Evolutionary conservation across 805 yeast genomes (phyloP).

Genomic region (Teunomyces aglyptinius): DNA sequence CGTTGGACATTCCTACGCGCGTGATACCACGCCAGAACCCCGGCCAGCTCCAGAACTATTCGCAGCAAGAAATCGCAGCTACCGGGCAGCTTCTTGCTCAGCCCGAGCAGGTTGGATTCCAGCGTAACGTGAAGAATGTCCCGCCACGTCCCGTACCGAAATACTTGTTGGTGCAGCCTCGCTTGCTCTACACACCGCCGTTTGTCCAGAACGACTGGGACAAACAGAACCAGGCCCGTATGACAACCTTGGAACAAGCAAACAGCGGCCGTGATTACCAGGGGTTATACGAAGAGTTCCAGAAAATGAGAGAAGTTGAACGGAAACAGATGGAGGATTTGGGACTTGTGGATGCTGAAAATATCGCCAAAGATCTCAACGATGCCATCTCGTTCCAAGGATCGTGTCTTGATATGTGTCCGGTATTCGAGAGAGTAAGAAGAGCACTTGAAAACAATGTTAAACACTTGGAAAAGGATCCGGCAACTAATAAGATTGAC

Average conservation of each 20-base stretch:
- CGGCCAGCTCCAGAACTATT: slow-evolving; percentile 15
- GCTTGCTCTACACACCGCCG: slow-evolving; percentile 32
- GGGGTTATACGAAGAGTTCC: slow-evolving; percentile 72
- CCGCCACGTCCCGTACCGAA: slow-evolving; percentile 32
- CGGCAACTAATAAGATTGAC: slow-evolving; percentile 51
- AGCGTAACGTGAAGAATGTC: slow-evolving; percentile 6
- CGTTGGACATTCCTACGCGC: slow-evolving; percentile 16
- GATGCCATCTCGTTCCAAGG: slow-evolving; percentile 90
- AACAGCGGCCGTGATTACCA: slow-evolving; percentile 56
- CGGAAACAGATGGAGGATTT: slow-evolving; percentile 72
- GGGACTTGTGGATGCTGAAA: slow-evolving; percentile 86
- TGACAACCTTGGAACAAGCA: slow-evolving; percentile 51
- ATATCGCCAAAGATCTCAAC: slow-evolving; percentile 72
- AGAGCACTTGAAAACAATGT: slow-evolving; percentile 87
- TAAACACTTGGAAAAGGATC: slow-evolving; percentile 70
- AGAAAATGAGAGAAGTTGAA: slow-evolving; percentile 70
- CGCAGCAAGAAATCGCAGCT: slow-evolving; percentile 16
- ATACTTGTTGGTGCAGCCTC: slow-evolving; percentile 34
- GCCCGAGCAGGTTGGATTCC: slow-evolving; percentile 32
- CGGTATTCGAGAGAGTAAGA: slow-evolving; percentile 85
- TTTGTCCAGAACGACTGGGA: slow-evolving; percentile 64
- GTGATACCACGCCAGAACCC: slow-evolving; percentile 19
- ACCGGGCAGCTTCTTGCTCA: slow-evolving; percentile 32
- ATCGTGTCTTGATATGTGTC: slow-evolving; percentile 92
- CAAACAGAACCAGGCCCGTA: slow-evolving; percentile 59